Evolutionary conservation across 305 asterid species (phyloP).

Genomic region (Fraxinus ornus): DNA sequence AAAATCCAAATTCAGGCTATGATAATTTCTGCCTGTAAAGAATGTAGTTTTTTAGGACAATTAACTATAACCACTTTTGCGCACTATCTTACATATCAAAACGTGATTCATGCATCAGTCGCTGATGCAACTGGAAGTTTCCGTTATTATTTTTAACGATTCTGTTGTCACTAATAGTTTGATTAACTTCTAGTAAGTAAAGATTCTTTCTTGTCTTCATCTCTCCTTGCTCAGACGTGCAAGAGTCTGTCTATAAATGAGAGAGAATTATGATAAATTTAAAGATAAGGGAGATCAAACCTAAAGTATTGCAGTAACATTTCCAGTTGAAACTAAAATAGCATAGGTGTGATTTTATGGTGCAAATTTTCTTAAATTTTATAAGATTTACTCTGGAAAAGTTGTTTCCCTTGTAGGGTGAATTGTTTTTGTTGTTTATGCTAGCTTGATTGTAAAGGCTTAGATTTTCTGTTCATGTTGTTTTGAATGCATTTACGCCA

Average conservation of each 20-base stretch:
- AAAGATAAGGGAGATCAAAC: neutral
- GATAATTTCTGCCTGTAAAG: neutral
- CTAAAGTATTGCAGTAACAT: neutral
- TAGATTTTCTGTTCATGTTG: neutral
- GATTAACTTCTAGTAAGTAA: neutral
- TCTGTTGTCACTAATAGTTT: neutral
- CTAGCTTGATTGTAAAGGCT: constrained; percentile 3
- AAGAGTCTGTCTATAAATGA: neutral
- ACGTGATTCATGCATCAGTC: neutral
- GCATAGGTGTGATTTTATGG: neutral
- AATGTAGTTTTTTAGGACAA: neutral
- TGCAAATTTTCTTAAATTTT: neutral
- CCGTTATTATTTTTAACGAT: neutral
- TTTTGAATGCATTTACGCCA: constrained; percentile 1
- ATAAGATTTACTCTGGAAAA: neutral
- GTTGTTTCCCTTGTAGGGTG: constrained; percentile 9
- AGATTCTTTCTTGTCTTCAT: neutral
- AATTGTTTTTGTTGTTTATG: constrained; percentile 7
- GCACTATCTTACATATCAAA: neutral
- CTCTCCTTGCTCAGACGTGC: neutral
- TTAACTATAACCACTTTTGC: neutral
- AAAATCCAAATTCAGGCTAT: neutral
- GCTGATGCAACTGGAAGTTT: neutral
- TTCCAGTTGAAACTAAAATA: neutral
- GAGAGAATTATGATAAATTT: neutral